Percentiles rank a stretch among this genome's conserved stretches.
phyloP scores from a whole-genome alignment of 2,329 filamentous ascomycete species.

The Coccinonectria pachysandricola region DNA sequence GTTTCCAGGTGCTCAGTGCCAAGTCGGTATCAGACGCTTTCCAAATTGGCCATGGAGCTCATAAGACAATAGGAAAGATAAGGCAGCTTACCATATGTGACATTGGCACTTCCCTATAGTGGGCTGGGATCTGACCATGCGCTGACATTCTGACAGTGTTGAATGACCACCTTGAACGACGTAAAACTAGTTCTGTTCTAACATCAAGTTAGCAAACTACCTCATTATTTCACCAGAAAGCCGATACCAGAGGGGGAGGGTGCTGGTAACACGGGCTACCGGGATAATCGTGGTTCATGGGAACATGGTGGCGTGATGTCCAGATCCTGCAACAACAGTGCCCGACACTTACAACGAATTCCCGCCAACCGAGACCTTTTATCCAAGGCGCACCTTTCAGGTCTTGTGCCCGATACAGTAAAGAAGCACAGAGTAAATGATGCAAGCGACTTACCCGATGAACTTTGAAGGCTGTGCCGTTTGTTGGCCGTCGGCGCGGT shows the following conservation, averaged over 20 bases:
- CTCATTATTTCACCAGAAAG: too few species aligned
- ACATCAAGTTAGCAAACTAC: constrained; percentile 14
- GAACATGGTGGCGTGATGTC: constrained; percentile 15
- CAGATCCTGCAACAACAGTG: constrained; percentile 12
- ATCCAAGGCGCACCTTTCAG: constrained; percentile 11
- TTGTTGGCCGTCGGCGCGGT: too few species aligned
- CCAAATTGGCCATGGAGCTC: too few species aligned
- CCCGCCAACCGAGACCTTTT: constrained; percentile 11
- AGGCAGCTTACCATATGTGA: constrained; percentile 21
- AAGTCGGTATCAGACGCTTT: constrained; percentile 1
- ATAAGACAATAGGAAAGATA: too few species aligned
- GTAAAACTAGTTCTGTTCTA: too few species aligned
- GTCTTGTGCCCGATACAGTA: constrained; percentile 8
- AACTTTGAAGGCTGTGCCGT: constrained; percentile 6
- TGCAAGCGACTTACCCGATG: constrained; percentile 11
- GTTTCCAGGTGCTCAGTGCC: constrained; percentile 1
- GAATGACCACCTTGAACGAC: too few species aligned
- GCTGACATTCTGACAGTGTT: constrained; percentile 22
- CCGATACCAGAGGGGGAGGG: constrained; percentile 6
- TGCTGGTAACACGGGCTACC: too few species aligned
- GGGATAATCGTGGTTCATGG: constrained; percentile 13
- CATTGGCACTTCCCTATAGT: constrained; percentile 22
- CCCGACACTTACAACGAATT: constrained; percentile 9
- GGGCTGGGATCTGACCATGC: constrained; percentile 17
- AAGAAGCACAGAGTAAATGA: constrained; percentile 8